Evolutionary conservation across 495 filamentous ascomycete species (phyloP).

Genomic region (Corynascus novoguineensis): DNA sequence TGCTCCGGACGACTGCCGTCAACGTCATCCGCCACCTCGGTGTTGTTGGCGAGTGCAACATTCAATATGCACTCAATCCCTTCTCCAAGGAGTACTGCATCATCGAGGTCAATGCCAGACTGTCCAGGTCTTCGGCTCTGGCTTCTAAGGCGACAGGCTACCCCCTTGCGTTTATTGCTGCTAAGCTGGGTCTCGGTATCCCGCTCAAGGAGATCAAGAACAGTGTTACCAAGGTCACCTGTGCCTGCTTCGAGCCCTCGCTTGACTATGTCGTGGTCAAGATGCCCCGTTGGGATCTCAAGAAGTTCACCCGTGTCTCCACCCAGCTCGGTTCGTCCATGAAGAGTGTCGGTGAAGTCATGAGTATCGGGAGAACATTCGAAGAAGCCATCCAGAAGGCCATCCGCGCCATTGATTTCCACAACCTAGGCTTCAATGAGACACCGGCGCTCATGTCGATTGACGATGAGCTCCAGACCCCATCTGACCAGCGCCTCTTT

Average conservation of each 20-base stretch:
- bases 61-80: slow-evolving; percentile 93
- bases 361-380: slow-evolving; percentile 95
- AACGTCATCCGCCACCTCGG: slow-evolving; percentile 95
- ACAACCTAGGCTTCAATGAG: slow-evolving; percentile 93
- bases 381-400: slow-evolving; percentile 99
- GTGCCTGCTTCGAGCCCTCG: slow-evolving; percentile 98
- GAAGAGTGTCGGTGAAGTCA: slow-evolving; percentile 99
- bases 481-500: slow-evolving; percentile 94
- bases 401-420: slow-evolving; percentile 88
- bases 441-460: slow-evolving; percentile 91
- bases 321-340: slow-evolving; percentile 94
- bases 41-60: slow-evolving; percentile 96
- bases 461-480: slow-evolving; percentile 90
- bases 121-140: slow-evolving; percentile 91
- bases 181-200: slow-evolving; percentile 90
- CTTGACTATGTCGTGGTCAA: slow-evolving; percentile 98
- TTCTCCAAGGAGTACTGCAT: slow-evolving; percentile 96
- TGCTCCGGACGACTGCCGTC: slow-evolving; percentile 93
- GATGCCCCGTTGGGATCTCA: slow-evolving; percentile 97
- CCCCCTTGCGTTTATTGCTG: slow-evolving; percentile 91
- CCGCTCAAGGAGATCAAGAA: slow-evolving; percentile 96
- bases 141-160: slow-evolving; percentile 98
- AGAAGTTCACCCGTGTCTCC: slow-evolving; percentile 96
- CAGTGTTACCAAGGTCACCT: slow-evolving; percentile 91
- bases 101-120: slow-evolving; percentile 96